Base-by-base conservation (phyloP, 257 asterid species). In the Solanum paucissectum region DNA sequence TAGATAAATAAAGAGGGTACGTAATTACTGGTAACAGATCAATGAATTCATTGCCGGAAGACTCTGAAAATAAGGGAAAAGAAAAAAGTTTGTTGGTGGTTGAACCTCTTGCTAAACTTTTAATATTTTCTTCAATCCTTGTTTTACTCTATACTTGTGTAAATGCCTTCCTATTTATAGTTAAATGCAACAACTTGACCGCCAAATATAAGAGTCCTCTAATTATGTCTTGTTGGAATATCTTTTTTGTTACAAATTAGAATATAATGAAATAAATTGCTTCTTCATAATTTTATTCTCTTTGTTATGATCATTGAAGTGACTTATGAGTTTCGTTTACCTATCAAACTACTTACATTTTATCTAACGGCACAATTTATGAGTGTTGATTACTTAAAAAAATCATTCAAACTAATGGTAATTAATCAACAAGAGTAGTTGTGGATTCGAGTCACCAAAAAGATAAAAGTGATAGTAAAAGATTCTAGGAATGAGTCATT, bases 21-120 rank as follows among this genome's bases (percentile, higher is more conserved):
- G 20, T 87, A 90, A 79, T 85, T 83, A 90, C 90, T 90, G 94
- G 92, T 90, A 90, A 90, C 90, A 91, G 94, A 90, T 91, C 69
- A 29, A 76, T 87, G 86, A 86, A 91, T 72, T 37, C 86, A 23
- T 77, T 86, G 88, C 88, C 79, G 81, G 89, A 5, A 25, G 25
- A 68, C 85, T 27, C 38, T 27, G 42, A 46, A 81, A 81, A 27
- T 81, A 86, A 72, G 64, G 89, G 88, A 11, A 49, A 75, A 10
- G 34, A 81, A 88, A 89, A 89, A 83, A 86, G 90, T 88, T 91
- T 55, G 90, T 85, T 90, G 91, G 91, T 87, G 60, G 91, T 90
- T 89, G 91, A 87, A 86, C 87, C 85, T 81, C 68, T 81, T 27
- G 27, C 3, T 46, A 8, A 81, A 81, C 85, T 81, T 81, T 79